Conservation (phyloP, 108 stramenopile species). For the Chaetoceros muelleri region DNA sequence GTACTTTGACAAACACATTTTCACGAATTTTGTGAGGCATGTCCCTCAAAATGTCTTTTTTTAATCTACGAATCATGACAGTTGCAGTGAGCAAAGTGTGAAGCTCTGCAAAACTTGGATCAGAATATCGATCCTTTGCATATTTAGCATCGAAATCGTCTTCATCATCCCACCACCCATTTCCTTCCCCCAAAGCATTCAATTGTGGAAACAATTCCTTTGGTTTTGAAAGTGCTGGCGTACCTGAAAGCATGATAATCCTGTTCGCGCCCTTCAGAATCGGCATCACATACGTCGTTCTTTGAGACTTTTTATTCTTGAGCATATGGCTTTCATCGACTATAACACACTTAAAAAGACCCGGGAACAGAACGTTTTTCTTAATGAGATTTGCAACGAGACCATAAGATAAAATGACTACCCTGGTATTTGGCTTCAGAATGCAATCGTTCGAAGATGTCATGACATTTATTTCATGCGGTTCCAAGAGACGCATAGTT, state of each 20-base stretch:
- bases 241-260: constrained; percentile 87
- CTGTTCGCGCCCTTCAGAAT: constrained; percentile 63
- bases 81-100: constrained; percentile 86
- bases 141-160: constrained; percentile 68
- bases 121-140: constrained; percentile 28
- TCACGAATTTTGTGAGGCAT: constrained; percentile 77
- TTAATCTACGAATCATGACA: constrained; percentile 93
- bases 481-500: constrained; percentile 24
- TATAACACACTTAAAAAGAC: constrained; percentile 77
- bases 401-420: constrained; percentile 80
- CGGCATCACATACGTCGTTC: constrained; percentile 72
- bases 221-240: constrained; percentile 92
- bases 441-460: constrained; percentile 44
- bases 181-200: constrained; percentile 49
- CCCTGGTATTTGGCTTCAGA: constrained; percentile 27
- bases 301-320: constrained; percentile 74
- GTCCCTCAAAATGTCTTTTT: constrained; percentile 84
- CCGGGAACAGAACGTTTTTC: constrained; percentile 27
- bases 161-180: constrained; percentile 64
- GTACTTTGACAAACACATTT: constrained; percentile 47
- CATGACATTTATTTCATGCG: constrained; percentile 64
- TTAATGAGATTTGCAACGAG: constrained; percentile 55
- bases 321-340: constrained; percentile 97
- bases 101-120: constrained; percentile 63
- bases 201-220: constrained; percentile 92